Evolutionary conservation across 768 basidiomycete genomes (phyloP).

Genomic region (Pleurotus platypus): DNA sequence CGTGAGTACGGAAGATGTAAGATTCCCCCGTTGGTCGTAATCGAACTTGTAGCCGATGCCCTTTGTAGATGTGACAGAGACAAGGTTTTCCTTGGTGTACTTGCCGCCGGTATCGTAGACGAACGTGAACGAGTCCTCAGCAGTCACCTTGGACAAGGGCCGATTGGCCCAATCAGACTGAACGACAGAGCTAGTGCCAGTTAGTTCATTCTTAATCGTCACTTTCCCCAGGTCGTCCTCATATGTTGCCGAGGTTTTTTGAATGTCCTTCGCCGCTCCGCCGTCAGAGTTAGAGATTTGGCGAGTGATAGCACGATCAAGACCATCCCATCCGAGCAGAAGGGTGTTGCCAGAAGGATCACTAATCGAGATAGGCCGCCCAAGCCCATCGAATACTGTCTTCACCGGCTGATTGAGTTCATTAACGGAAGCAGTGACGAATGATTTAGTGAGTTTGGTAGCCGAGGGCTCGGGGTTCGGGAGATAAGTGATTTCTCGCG

Average conservation of each 20-base stretch:
- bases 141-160: neutral
- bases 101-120: neutral
- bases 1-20: neutral
- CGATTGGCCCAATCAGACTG: constrained; percentile 1
- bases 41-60: neutral
- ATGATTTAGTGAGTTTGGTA: constrained; percentile 8
- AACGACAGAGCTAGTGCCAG: neutral
- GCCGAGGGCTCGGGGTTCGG: constrained; percentile 11
- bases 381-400: constrained; percentile 10
- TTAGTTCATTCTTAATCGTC: constrained; percentile 2
- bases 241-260: neutral
- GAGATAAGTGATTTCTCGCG: constrained; percentile 3
- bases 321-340: constrained; percentile 10
- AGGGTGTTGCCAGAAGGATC: constrained; percentile 7
- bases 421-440: constrained; percentile 6
- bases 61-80: neutral
- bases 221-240: neutral
- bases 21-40: constrained; percentile 1
- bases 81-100: neutral
- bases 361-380: constrained; percentile 1
- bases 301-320: neutral
- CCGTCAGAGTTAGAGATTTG: neutral
- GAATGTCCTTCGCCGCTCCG: neutral
- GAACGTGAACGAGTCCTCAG: neutral
- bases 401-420: constrained; percentile 8